These are phyloP conservation scores for Talaromyces rugulosus DNA, from an alignment of 2,329 filamentous ascomycete species.

Conservation along the genomic window DNA sequence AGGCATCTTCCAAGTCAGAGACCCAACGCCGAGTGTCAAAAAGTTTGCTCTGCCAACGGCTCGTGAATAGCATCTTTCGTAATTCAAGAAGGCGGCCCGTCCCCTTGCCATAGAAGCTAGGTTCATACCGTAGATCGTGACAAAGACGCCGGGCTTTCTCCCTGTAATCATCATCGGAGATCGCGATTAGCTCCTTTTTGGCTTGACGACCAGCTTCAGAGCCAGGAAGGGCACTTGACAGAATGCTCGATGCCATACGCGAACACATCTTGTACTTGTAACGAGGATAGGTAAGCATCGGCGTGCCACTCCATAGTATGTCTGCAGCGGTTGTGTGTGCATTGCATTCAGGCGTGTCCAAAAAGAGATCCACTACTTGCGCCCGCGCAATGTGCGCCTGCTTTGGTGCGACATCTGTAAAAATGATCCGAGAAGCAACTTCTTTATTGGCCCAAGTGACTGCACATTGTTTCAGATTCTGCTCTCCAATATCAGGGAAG, in stretches of 20 bases:
- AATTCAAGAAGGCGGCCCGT: constrained; percentile 72
- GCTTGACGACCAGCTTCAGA: constrained; percentile 62
- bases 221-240: constrained; percentile 81
- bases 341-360: constrained; percentile 97
- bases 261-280: constrained; percentile 99
- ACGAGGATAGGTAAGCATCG: constrained; percentile 80
- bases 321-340: constrained; percentile 97
- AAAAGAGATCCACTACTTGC: constrained; percentile 86
- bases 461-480: constrained; percentile 76
- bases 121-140: constrained; percentile 56
- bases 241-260: constrained; percentile 92
- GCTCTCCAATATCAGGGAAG: constrained; percentile 90
- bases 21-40: constrained; percentile 95
- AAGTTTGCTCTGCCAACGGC: constrained; percentile 78
- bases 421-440: constrained; percentile 81
- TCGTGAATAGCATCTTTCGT: constrained; percentile 74
- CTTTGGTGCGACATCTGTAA: constrained; percentile 96
- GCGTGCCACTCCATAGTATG: constrained; percentile 93
- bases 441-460: constrained; percentile 76
- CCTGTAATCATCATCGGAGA: constrained; percentile 79
- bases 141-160: constrained; percentile 67
- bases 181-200: constrained; percentile 71
- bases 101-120: constrained; percentile 21
- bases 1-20: constrained; percentile 78
- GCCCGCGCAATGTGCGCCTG: constrained; percentile 89